Evolutionary conservation across 768 basidiomycete genomes (phyloP).

Genomic region (Megacollybia marginata): DNA sequence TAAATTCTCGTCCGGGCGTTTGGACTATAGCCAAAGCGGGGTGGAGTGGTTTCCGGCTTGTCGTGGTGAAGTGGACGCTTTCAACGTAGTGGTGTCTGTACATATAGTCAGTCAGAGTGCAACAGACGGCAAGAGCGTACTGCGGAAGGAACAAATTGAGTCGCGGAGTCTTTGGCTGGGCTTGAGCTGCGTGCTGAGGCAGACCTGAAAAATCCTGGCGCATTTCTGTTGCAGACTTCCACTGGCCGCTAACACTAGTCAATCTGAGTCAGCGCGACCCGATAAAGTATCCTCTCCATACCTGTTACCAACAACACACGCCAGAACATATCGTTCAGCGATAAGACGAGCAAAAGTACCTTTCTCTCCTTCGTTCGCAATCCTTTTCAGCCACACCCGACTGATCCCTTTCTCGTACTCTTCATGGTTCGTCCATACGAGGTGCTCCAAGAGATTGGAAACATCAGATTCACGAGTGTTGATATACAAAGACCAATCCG

Average conservation of each 20-base stretch:
- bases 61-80: slow-evolving; percentile 57
- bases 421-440: slow-evolving; percentile 65
- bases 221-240: slow-evolving; percentile 67
- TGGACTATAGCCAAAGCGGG: slow-evolving; percentile 61
- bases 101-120: background rate
- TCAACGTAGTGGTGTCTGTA: slow-evolving; percentile 70
- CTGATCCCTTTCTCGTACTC: slow-evolving; percentile 68
- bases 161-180: slow-evolving; percentile 10
- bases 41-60: slow-evolving; percentile 40
- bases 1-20: slow-evolving; percentile 63
- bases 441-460: slow-evolving; percentile 26
- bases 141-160: slow-evolving; percentile 60
- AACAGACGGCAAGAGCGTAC: slow-evolving; percentile 28
- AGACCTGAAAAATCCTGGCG: slow-evolving; percentile 60
- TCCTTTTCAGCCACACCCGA: slow-evolving; percentile 49
- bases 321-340: slow-evolving; percentile 59
- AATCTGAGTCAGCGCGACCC: background rate
- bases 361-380: slow-evolving; percentile 31
- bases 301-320: slow-evolving; percentile 73
- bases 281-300: slow-evolving; percentile 13
- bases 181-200: background rate
- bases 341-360: slow-evolving; percentile 37
- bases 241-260: slow-evolving; percentile 57
- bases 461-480: background rate
- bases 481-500: slow-evolving; percentile 65